Base-by-base conservation (phyloP, 371 early-diverging fungal species). In the Rhizopus sp. region DNA sequence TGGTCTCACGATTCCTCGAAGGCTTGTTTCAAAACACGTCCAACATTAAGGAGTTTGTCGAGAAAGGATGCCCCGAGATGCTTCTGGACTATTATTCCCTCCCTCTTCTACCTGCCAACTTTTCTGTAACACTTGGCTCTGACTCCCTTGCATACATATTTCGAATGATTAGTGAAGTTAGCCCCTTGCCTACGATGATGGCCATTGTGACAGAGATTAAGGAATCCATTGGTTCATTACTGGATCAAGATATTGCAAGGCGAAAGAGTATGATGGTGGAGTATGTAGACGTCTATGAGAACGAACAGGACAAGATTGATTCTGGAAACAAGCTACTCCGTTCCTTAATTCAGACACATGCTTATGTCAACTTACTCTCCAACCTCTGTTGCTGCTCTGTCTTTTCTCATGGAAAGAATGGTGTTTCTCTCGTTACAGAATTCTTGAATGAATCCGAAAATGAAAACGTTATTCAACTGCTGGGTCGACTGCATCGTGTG, bases 11-110 rank as follows among this genome's bases (percentile, higher is more conserved):
- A 82, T 93, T 94, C 59, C 69, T 94, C 23, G 94, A 94, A 58
- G 94, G 94, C 4, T 68, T 93, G 15, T 92, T 96, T 65, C 91
- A 92, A 57, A 92, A 88, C 59, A 71, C 79, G 31, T 55, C 81
- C 10, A 93, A 92, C 59, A 82, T 84, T 35, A 78, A 83, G 31
- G 91, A 91, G 15, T 91, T 94, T 63, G 73, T 91, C 39, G 78
- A 84, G 53, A 74, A 78, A 16, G 86, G 79, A n/a, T 92, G 93
- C 7, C 67, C 88, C 7, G 80, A 85, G 38, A 64, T 84, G 13
- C 56, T 95, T 5, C 55, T 93, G 33, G 65, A 81, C 34, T 80
- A 89, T 30, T 91, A 82, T 57, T 61, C 80, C 0, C 69, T 92
- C 8, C 89, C 91, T 0, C 64, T 85, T 0, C 54, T 93, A 4